Evolutionary conservation across 2,329 filamentous ascomycete genomes (phyloP), one percentile per base, ranked within the genome.

Genomic region (Seiridium cupressi): DNA sequence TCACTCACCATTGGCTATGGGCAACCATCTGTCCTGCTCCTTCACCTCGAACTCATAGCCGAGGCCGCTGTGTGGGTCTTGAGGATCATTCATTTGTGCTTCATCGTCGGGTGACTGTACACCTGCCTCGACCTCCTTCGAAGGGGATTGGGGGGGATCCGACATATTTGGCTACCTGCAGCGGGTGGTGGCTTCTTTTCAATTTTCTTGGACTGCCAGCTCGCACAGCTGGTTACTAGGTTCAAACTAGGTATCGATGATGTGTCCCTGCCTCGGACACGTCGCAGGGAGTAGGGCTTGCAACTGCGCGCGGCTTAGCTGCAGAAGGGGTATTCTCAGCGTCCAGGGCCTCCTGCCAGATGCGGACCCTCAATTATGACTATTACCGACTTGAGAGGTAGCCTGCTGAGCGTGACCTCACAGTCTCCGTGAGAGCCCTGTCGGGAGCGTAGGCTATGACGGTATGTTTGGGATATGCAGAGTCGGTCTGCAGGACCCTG

Each of bases 1-100:
- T 70, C 79, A 95, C 95, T 86, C 86, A 99, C 95, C 95, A 93
- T 99, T 99, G 81, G 95, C 95, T 86, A 99, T 99, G 76, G 95
- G 95, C 77, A 99, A 87, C 95, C 95, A 99, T 84, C 95, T 85
- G 81, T 99, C 95, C 81, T 99, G 95, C 81, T 99, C 95, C 85
- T 98, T 98, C 79, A 98, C 94, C 81, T 98, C 94, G 77, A 97
- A 97, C 82, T 98, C 94, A 75, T 92, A 92, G 78, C 82, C 88
- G 79, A 90, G 84, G 76, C 85, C 89, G 77, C 84, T 84, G 82
- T 92, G 89, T 88, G 87, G 85, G 81, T 91, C 89, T 78, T 89
- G 86, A 80, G 84, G 81, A 77, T 93, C 91, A 82, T 96, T 93
- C 91, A 96, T 96, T 86, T 90, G 89, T 84, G 89, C 89, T 84